These are phyloP conservation scores for Solanum boliviense DNA, from an alignment of 257 asterid genomes.

Conservation along the genomic window DNA sequence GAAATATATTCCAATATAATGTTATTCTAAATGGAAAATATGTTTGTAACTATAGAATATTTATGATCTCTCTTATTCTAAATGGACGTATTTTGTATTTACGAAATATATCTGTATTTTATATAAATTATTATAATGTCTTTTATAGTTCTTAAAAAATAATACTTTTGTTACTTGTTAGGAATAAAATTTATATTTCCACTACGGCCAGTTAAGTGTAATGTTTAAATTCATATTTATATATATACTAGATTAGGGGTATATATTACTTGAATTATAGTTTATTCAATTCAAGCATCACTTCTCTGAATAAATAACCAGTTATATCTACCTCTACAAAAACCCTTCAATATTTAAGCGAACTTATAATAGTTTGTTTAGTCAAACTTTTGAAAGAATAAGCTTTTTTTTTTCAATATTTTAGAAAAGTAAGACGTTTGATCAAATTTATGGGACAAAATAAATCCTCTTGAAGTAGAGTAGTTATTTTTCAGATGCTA, in stretches of 20 bases:
- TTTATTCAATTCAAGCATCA: not conserved
- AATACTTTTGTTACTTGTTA: not conserved
- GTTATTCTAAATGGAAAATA: not conserved
- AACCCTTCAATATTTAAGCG: not conserved
- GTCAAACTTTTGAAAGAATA: not conserved
- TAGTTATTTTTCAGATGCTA: not conserved
- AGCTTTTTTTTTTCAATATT: not conserved
- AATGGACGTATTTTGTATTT: no score
- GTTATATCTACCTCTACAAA: not conserved
- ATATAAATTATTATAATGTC: not conserved
- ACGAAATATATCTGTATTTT: no score
- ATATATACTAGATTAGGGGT: not conserved
- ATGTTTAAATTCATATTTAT: not conserved
- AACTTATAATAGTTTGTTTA: not conserved
- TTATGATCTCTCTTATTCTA: no score
- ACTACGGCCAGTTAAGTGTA: not conserved
- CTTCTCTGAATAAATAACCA: not conserved
- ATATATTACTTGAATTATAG: not conserved
- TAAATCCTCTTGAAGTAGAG: not conserved
- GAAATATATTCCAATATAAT: not conserved
- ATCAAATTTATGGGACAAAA: not conserved
- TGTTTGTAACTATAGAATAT: not conserved
- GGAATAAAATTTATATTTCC: not conserved
- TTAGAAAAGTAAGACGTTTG: not conserved
- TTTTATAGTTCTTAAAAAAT: not conserved